These are phyloP conservation scores for Yamadazyma scolyti DNA, from an alignment of 805 yeast genomes.

Conservation along the genomic window DNA sequence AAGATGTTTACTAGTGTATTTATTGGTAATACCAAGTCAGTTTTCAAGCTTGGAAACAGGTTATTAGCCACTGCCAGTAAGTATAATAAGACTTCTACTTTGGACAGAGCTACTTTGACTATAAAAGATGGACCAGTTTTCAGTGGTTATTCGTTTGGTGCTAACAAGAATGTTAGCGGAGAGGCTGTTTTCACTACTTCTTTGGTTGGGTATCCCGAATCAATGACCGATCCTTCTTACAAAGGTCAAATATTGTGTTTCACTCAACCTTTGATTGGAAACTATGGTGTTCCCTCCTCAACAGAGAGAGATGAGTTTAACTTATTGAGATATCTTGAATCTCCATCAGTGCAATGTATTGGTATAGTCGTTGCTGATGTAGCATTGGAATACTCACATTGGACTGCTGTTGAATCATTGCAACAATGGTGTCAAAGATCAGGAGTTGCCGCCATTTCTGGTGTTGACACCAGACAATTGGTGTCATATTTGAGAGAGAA, in stretches of 20 bases:
- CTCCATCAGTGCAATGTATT: conserved; percentile 86
- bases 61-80: conserved; percentile 34
- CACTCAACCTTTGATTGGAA: conserved; percentile 96
- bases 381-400: conserved; percentile 94
- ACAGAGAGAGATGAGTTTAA: conserved; percentile 78
- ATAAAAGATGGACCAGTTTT: conserved; percentile 91
- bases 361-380: conserved; percentile 96
- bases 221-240: conserved; percentile 98
- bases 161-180: conserved; percentile 87
- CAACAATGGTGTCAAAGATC: conserved; percentile 96
- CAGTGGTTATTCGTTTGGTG: conserved; percentile 94
- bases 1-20: conserved; percentile 3
- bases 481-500: conserved; percentile 91
- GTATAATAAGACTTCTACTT: conserved; percentile 34
- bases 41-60: conserved; percentile 7
- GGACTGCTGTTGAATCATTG: conserved; percentile 98
- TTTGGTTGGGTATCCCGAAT: conserved; percentile 96
- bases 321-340: conserved; percentile 85
- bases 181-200: conserved; percentile 98
- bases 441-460: conserved; percentile 91
- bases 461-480: conserved; percentile 94
- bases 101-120: conserved; percentile 85
- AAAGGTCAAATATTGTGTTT: conserved; percentile 95
- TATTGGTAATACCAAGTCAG: not conserved
- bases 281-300: conserved; percentile 95